Evolutionary conservation across 108 stramenopile species (phyloP), one percentile per base, ranked within the genome.

Genomic region (Cyclotella distinguenda): DNA sequence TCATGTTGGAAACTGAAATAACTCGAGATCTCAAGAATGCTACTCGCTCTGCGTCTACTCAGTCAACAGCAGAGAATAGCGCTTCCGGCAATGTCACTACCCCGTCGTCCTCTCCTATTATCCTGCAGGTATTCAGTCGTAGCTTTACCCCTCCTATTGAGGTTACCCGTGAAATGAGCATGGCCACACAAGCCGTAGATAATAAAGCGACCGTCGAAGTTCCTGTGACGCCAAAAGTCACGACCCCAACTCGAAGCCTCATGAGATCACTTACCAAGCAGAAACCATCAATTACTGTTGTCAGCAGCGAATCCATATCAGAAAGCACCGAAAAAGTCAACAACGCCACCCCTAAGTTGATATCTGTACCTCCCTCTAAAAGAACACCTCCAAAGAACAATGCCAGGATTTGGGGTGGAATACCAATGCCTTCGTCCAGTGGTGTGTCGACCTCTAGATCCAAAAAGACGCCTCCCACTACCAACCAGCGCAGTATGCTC

Each of bases 161-260:
- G 2, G 5, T 54, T 5, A 54, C 30, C 18, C 52, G 52, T 16
- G 52, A 54, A 16, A 54, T 10, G 30, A 54, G 52, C 25, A 54
- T 54, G 6, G 52, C 52, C 30, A 54, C 52, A 8, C 32, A 32
- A 16, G 13, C 16, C 32, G 18, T 54, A 5, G 35, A 5, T 6
- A 54, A 54, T 16, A 54, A 54, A 54, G 35, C 32, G 3, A 18
- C 52, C 15, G 23, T 4, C 5, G 4, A 27, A 7, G 28, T 50
- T 9, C 4, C 4, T 50, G 23, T 18, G 13, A 45, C 4, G 2
- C 49, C 23, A 50, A 50, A 25, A 7, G 9, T 26, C 21, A 10
- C 23, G 28, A 6, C 25, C 6, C 28, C 25, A 4, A 27, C 7
- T 26, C 49, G 6, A 50, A 25, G 49, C 26, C 26, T 12, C 8